These are phyloP conservation scores for Eucalyptus sideroxylon DNA, from an alignment of 345 rosid genomes.

Conservation along the genomic window DNA sequence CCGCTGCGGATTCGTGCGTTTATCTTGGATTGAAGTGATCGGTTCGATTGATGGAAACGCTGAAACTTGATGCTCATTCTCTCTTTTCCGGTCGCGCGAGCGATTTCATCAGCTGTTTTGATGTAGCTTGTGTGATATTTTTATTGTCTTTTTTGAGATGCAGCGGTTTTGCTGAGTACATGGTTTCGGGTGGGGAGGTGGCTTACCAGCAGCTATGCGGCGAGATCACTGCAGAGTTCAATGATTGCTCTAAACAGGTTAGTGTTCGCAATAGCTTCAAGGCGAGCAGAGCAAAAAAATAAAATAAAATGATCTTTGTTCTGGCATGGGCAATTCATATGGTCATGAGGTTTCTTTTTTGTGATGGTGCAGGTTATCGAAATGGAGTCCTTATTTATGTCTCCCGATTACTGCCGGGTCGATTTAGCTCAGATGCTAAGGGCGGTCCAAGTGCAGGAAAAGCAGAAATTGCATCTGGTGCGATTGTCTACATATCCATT, in stretches of 20 bases:
- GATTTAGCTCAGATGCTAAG: slow-evolving; percentile 72
- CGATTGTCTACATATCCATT: neutral
- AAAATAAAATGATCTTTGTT: neutral
- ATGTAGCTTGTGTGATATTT: neutral
- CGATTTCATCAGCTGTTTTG: neutral
- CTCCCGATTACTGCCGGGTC: slow-evolving; percentile 31
- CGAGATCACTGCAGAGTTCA: slow-evolving; percentile 72
- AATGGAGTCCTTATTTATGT: slow-evolving; percentile 48
- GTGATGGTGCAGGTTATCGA: slow-evolving; percentile 47
- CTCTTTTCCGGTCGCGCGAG: neutral
- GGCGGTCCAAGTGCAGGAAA: slow-evolving; percentile 77
- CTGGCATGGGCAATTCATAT: neutral
- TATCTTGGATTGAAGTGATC: neutral
- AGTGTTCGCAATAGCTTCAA: neutral
- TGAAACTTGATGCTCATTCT: neutral
- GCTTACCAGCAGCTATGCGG: slow-evolving; percentile 76
- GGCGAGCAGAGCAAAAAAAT: too few relatives aligned
- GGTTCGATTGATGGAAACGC: neutral
- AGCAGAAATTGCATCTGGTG: slow-evolving; percentile 77
- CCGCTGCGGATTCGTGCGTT: neutral
- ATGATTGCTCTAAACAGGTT: slow-evolving; percentile 86
- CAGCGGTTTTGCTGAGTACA: slow-evolving; percentile 77
- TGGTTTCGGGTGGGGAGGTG: slow-evolving; percentile 61
- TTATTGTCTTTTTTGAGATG: neutral
- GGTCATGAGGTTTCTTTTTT: neutral